Evolutionary conservation across 495 filamentous ascomycete genomes (phyloP), one percentile per base, ranked within the genome.

Genomic region (Polyplosphaeria fusca): DNA sequence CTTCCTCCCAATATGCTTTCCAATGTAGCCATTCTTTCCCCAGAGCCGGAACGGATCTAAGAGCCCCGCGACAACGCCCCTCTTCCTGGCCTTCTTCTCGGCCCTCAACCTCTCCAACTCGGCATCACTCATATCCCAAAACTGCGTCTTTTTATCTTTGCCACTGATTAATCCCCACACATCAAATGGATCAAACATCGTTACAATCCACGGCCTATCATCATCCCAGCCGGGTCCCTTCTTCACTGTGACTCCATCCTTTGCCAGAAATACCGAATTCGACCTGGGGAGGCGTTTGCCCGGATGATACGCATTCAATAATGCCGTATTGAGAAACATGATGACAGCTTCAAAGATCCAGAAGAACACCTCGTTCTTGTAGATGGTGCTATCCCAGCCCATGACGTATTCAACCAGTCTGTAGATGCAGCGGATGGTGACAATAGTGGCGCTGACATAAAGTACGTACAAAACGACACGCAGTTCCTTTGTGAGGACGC

Each of bases 401-500:
- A 51, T 20, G 52, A 71, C 67, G 45, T 61, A 67, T 47, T 72
- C 70, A 23, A 71, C 66, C 13, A 66, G 61, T 14, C 71, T 59
- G 25, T 66, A 66, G 27, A 71, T 68, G 43, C 70, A 72, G n/a
- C 69, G 64, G 11, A 67, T 47, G n/a, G 66, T 64, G 24, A 73
- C 54, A 35, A 72, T 53, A 2, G 60, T 52, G 3, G 62, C 60
- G 14, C 61, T 66, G 18, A 65, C 58, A 38, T 68, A 71, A 0
- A 73, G 60, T 44, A 67, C 64, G 24, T 58, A 47, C 20, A 90
- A 72, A 5, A 82, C 70, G 19, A 74, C 74, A 19, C 77, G 78
- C 19, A 91, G 73, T 28, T 85, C 84, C 40, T 52, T 30, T 50
- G 75, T 77, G 28, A 82, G 56, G 27, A 86, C 73, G 5, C 78